Evolutionary conservation across 2,329 filamentous ascomycete genomes (phyloP).

Genomic region (Sclerotinia minor): DNA sequence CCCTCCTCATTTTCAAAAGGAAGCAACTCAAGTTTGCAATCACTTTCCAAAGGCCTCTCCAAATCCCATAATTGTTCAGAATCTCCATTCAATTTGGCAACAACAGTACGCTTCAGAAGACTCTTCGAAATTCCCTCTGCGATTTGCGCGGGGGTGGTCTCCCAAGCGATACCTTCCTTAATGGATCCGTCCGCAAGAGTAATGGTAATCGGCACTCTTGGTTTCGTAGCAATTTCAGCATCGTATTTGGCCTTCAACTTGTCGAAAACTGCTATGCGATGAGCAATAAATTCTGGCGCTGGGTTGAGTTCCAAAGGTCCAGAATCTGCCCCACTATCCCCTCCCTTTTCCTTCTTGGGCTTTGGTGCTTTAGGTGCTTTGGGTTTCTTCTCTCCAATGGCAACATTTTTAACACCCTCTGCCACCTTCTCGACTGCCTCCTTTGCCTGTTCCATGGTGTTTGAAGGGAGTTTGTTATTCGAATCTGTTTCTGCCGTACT

Average conservation of each 20-base stretch:
- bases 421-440: constrained; percentile 51
- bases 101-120: constrained; percentile 80
- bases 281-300: constrained; percentile 74
- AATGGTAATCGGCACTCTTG: constrained; percentile 72
- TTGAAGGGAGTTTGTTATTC: constrained; percentile 10
- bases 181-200: constrained; percentile 71
- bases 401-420: constrained; percentile 61
- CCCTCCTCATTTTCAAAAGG: constrained; percentile 73
- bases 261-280: constrained; percentile 85
- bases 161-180: constrained; percentile 78
- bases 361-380: constrained; percentile 44
- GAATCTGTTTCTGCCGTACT: constrained; percentile 5
- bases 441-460: constrained; percentile 51
- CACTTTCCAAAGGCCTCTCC: constrained; percentile 83
- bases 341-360: constrained; percentile 53
- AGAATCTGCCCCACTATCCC: constrained; percentile 45
- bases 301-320: constrained; percentile 51
- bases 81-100: constrained; percentile 78
- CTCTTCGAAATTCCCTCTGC: constrained; percentile 80
- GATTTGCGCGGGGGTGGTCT: constrained; percentile 82
- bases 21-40: constrained; percentile 80
- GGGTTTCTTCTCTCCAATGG: constrained; percentile 48
- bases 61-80: constrained; percentile 81
- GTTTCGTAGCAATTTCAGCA: constrained; percentile 69
- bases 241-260: constrained; percentile 82